phyloP scores from a whole-genome alignment of 441 rosid genomes.

The Pelargonium myrrhifolium region DNA sequence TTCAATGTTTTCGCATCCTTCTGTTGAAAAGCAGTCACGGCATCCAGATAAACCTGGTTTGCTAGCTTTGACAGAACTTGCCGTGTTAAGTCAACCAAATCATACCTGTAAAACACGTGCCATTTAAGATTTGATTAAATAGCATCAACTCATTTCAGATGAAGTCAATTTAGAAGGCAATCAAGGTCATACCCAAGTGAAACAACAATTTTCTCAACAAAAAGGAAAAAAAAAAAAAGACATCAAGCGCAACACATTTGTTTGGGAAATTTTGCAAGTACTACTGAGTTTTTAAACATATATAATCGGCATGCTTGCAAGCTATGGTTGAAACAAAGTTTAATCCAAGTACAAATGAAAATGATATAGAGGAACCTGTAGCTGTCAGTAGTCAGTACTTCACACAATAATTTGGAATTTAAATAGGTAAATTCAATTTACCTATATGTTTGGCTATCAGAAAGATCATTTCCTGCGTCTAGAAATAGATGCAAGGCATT shows the following conservation, averaged over 20 bases:
- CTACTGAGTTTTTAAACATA: background rate
- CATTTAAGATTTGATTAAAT: background rate
- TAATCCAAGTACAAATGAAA: background rate
- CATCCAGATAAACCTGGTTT: slow-evolving; percentile 65
- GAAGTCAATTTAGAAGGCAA: background rate
- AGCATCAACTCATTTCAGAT: background rate
- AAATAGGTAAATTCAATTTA: slow-evolving; percentile 17
- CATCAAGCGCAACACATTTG: background rate
- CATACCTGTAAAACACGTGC: slow-evolving; percentile 51
- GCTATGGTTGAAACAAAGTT: background rate
- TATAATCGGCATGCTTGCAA: background rate
- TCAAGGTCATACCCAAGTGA: background rate
- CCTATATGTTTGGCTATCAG: slow-evolving; percentile 76
- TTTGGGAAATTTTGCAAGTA: no score
- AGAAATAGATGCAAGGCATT: slow-evolving; percentile 60
- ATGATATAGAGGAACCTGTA: background rate
- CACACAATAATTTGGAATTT: background rate
- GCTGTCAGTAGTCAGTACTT: background rate
- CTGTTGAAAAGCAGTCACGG: slow-evolving; percentile 49
- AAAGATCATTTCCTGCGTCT: slow-evolving; percentile 56
- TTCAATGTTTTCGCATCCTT: slow-evolving; percentile 47
- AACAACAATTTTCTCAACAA: background rate
- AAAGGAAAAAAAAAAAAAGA: background rate
- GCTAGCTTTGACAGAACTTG: slow-evolving; percentile 93
- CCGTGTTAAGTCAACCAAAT: slow-evolving; percentile 83